Evolutionary conservation across 2,329 filamentous ascomycete genomes (phyloP).

Genomic region (Whalleya microplaca): DNA sequence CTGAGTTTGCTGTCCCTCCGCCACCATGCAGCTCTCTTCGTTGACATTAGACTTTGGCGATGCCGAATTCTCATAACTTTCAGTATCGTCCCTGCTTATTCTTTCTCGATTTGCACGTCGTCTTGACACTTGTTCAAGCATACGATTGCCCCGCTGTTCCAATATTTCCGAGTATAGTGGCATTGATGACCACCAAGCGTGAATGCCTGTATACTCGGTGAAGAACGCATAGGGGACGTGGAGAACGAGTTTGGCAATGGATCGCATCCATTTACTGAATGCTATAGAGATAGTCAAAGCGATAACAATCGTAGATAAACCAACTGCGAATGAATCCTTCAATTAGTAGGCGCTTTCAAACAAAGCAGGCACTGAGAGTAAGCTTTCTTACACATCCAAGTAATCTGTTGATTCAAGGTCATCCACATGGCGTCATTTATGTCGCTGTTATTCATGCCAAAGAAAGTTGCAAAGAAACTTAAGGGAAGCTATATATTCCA

Average conservation of each 20-base stretch:
- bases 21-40: too few species aligned
- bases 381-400: constrained; percentile 28
- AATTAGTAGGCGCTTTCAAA: neutral
- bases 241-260: neutral
- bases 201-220: neutral
- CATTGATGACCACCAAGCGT: neutral
- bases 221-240: neutral
- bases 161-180: neutral
- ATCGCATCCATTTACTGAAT: constrained; percentile 28
- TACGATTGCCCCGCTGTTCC: neutral
- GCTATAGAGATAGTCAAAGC: constrained; percentile 24
- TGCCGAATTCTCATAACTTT: too few species aligned
- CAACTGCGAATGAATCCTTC: constrained; percentile 9
- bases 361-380: neutral
- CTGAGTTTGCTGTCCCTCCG: too few species aligned
- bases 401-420: constrained; percentile 19
- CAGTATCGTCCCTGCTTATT: too few species aligned
- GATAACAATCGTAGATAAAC: constrained; percentile 22
- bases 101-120: too few species aligned
- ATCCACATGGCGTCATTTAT: constrained; percentile 7
- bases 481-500: constrained; percentile 36
- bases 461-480: constrained; percentile 42
- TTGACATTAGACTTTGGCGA: too few species aligned
- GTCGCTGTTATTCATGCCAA: constrained; percentile 43
- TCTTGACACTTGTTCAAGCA: too few species aligned